Evolutionary conservation across 208 protist genomes (phyloP), one percentile per base, ranked within the genome.

Genomic region (Leishmania guyanensis): DNA sequence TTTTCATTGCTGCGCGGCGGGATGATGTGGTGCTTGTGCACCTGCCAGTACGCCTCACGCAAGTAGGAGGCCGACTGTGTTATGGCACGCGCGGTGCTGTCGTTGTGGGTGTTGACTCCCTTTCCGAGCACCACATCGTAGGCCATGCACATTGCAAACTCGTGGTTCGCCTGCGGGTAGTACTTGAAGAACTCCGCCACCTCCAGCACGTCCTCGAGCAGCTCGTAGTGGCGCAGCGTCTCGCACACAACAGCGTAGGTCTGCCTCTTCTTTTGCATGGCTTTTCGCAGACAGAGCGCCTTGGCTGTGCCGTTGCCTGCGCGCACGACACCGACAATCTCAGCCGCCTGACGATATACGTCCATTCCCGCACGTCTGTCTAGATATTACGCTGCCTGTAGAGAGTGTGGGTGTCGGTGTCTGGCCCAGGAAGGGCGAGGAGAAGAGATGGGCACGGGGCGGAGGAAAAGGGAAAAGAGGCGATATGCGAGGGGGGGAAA

Each of bases 161-260:
- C 84, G 39, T 77, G 84, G 68, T 92, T 93, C 26, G 91, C 90
- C 26, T 89, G 85, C 0, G 93, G 93, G 74, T 93, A 96, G 81
- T 95, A 97, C 82, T 94, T 87, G 81, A 93, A 96, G 75, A 98
- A 97, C 84, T 95, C 90, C 0, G 92, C 86, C 36, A 87, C 85
- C 74, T 92, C 88, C 12, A 98, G 87, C 36, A 98, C 90, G 60
- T 97, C 93, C 69, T 96, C 84, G 39, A 98, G 82, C 50, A 98
- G 87, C 70, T 98, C 91, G 85, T 95, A 96, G 84, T 97, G 89
- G 12, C 93, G 89, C 56, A 97, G 84, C 33, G 96, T 98, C 80
- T 97, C 94, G 77, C 93, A 97, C 5, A 97, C 94, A 0, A 98
- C 91, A n/a, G 96, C 96, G 83, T 98, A 98, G 0, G 96, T 98